These are phyloP conservation scores for Flaveria sonorensis DNA, from an alignment of 129 eudicot species.

Conservation along the genomic window DNA sequence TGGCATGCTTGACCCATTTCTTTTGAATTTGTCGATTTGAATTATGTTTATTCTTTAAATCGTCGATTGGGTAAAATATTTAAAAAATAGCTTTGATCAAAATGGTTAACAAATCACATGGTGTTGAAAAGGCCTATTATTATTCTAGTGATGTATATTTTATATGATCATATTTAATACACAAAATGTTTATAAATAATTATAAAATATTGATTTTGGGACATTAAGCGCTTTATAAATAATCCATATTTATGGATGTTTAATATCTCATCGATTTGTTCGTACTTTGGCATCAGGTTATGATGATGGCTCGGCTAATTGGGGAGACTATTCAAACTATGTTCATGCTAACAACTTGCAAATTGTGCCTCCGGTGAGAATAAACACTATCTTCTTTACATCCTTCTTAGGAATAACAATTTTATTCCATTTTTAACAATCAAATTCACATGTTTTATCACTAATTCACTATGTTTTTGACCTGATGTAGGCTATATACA, in stretches of 20 bases:
- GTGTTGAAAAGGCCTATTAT: no score
- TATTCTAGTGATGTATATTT: no score
- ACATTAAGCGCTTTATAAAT: not conserved
- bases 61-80: not conserved
- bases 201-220: not conserved
- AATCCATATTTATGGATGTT: not conserved
- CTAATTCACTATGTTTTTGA: constrained; percentile 1
- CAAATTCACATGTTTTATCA: not conserved
- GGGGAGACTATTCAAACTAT: constrained; percentile 91
- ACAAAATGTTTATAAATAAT: not conserved
- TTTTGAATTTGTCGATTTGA: not conserved
- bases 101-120: no score
- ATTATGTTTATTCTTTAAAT: not conserved
- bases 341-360: constrained; percentile 73
- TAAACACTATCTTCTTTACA: not conserved
- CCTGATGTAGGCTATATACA: constrained; percentile 65
- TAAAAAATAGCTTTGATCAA: no score
- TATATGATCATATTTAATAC: not conserved
- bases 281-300: constrained; percentile 50
- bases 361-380: constrained; percentile 81
- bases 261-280: constrained; percentile 3
- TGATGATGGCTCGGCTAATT: constrained; percentile 61
- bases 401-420: not conserved
- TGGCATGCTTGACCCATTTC: not conserved
- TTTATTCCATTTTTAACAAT: not conserved